Evolutionary conservation across 2,329 filamentous ascomycete species (phyloP).

Genomic region (Exserohilum turcica): DNA sequence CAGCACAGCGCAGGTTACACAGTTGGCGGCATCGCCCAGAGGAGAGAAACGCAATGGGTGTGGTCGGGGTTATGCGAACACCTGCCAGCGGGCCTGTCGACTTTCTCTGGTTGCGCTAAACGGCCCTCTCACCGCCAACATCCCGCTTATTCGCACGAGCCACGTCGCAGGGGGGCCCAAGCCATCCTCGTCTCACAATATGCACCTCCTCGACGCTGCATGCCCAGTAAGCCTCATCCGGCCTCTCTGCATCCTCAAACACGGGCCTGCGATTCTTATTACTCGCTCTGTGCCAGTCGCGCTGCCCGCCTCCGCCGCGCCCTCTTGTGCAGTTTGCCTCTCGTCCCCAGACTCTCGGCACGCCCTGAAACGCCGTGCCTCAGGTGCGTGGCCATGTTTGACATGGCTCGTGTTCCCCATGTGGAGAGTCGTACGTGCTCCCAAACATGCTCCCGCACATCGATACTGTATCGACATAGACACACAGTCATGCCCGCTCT

Average conservation of each 20-base stretch:
- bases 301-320: slow-evolving; percentile 11
- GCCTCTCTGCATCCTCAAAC: not conserved
- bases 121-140: slow-evolving; percentile 32
- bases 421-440: too few relatives aligned
- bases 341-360: not conserved
- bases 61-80: slow-evolving; percentile 12
- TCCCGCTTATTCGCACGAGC: slow-evolving; percentile 22
- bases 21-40: slow-evolving; percentile 32
- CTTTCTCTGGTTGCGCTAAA: slow-evolving; percentile 27
- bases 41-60: slow-evolving; percentile 12
- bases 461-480: too few relatives aligned
- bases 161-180: slow-evolving; percentile 14
- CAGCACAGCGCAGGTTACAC: slow-evolving; percentile 36
- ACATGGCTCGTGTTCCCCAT: too few relatives aligned
- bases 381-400: too few relatives aligned
- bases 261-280: slow-evolving; percentile 5
- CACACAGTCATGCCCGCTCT: not conserved
- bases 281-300: slow-evolving; percentile 7
- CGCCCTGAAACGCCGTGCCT: not conserved
- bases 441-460: too few relatives aligned
- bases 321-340: not conserved
- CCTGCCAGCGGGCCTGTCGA: slow-evolving; percentile 19
- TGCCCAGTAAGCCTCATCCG: slow-evolving; percentile 7
- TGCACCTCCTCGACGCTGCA: slow-evolving; percentile 20
- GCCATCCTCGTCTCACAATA: slow-evolving; percentile 26